phyloP scores from a whole-genome alignment of 2,329 filamentous ascomycete species.

The Colletotrichum coccodes region DNA sequence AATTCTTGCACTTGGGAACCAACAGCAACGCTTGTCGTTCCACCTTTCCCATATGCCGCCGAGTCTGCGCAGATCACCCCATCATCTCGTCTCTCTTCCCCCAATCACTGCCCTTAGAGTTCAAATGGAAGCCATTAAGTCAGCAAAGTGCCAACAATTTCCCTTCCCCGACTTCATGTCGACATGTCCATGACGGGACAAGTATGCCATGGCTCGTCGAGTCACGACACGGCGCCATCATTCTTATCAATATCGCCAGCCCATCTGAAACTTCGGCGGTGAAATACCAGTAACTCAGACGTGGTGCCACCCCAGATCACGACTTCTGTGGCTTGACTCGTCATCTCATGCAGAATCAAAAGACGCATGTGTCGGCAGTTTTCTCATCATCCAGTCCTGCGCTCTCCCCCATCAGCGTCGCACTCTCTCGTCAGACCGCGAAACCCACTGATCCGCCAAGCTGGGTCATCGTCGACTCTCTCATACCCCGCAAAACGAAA shows the following conservation, averaged over 20 bases:
- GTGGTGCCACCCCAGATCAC: neutral
- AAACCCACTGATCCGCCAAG: conserved; percentile 1
- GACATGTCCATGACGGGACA: neutral
- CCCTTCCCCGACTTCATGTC: neutral
- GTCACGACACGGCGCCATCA: neutral
- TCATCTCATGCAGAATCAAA: neutral
- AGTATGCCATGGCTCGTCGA: neutral
- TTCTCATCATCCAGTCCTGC: neutral
- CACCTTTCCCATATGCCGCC: neutral
- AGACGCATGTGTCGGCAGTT: neutral
- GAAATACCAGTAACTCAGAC: neutral
- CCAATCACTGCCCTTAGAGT: neutral
- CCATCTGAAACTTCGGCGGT: neutral
- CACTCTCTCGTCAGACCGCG: neutral
- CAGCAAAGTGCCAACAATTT: neutral
- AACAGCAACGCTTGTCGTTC: neutral
- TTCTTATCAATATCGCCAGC: neutral
- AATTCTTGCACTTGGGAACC: neutral
- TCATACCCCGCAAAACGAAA: neutral
- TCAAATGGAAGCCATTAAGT: neutral
- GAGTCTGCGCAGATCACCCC: conserved; percentile 4
- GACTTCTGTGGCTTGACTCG: neutral
- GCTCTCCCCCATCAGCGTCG: neutral
- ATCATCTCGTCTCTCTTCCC: neutral
- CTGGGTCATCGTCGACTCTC: neutral